These are phyloP conservation scores for Aspergillus sp. DNA, from an alignment of 2,329 filamentous ascomycete species.

Conservation along the genomic window DNA sequence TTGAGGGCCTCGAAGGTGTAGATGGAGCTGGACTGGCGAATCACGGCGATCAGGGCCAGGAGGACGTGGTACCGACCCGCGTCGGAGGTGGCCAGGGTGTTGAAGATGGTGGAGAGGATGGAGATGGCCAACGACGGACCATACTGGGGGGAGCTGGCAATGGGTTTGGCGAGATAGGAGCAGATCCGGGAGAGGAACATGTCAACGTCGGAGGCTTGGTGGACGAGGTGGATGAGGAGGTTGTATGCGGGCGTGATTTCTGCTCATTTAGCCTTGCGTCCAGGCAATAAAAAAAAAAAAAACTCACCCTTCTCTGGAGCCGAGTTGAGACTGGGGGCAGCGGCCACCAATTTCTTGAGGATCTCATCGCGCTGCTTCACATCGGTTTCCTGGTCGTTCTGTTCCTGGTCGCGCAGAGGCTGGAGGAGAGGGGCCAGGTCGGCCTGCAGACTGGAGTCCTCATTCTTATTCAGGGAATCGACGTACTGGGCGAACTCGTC, in stretches of 20 bases:
- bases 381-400: conserved; percentile 46
- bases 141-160: conserved; percentile 77
- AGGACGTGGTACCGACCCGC: conserved; percentile 85
- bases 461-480: conserved; percentile 66
- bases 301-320: conserved; percentile 73
- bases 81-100: conserved; percentile 69
- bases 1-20: conserved; percentile 75
- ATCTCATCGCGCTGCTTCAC: conserved; percentile 66
- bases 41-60: conserved; percentile 75
- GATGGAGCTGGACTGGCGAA: conserved; percentile 61
- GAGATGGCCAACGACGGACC: conserved; percentile 79
- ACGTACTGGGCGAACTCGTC: conserved; percentile 93
- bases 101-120: conserved; percentile 92
- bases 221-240: conserved; percentile 85
- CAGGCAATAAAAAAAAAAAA: background rate
- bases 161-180: conserved; percentile 77
- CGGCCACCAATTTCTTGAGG: conserved; percentile 79
- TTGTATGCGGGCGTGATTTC: conserved; percentile 96
- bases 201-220: conserved; percentile 75
- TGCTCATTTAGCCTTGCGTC: conserved; percentile 21
- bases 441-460: conserved; percentile 48
- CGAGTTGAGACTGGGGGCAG: conserved; percentile 66
- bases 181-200: conserved; percentile 83
- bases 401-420: conserved; percentile 46
- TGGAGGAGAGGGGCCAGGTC: conserved; percentile 64